A percentile compares a stretch with the other conserved stretches of the same genome.
phyloP scores from a whole-genome alignment of 148 eudicot genomes.

The Cornus florida region DNA sequence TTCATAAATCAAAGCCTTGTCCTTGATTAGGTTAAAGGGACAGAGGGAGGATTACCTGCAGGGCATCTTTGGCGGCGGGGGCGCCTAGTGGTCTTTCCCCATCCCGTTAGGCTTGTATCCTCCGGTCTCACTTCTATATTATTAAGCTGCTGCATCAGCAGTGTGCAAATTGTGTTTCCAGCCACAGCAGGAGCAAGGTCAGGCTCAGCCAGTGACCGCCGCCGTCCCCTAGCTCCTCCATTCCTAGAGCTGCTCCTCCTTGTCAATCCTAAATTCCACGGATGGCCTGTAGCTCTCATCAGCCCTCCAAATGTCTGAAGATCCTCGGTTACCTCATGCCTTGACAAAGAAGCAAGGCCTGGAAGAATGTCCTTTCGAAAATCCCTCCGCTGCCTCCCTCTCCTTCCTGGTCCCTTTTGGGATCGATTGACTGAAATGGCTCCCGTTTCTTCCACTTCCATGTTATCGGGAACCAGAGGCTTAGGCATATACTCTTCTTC shows the following conservation, averaged over 20 bases:
- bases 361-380: constrained; percentile 94
- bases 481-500: constrained; percentile 77
- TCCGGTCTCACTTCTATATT: constrained; percentile 49
- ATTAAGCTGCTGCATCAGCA: constrained; percentile 38
- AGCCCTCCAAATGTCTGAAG: constrained; percentile 82
- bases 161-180: constrained; percentile 20
- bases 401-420: constrained; percentile 63
- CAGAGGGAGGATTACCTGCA: constrained; percentile 55
- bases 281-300: constrained; percentile 86
- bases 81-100: constrained; percentile 94
- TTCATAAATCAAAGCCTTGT: constrained; percentile 25
- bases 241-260: constrained; percentile 54
- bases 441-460: constrained; percentile 39
- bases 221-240: constrained; percentile 63
- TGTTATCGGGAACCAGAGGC: constrained; percentile 54
- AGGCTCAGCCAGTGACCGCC: constrained; percentile 34
- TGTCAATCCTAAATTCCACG: constrained; percentile 58
- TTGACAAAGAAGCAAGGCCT: constrained; percentile 67
- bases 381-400: constrained; percentile 83
- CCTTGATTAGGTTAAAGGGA: constrained; percentile 45
- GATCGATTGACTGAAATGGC: constrained; percentile 29
- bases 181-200: constrained; percentile 17
- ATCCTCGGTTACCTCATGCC: constrained; percentile 93
- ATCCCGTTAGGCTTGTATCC: constrained; percentile 75
- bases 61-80: constrained; percentile 81